Evolutionary conservation across 495 filamentous ascomycete genomes (phyloP).

Genomic region (Darksidea phi): DNA sequence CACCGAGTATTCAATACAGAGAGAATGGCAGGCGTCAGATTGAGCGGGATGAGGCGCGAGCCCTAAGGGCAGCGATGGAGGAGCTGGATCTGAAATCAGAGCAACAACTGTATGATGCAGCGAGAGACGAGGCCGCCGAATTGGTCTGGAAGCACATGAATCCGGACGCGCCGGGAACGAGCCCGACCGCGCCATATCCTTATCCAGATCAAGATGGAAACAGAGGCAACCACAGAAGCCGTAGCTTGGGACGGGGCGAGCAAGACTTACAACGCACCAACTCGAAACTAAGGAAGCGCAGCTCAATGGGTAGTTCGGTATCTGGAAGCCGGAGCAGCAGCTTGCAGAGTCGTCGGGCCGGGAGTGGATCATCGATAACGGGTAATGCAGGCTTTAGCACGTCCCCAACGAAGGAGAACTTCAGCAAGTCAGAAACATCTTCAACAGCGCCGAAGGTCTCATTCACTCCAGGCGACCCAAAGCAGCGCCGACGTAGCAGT

Average conservation of each 20-base stretch:
- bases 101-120: slow-evolving; percentile 65
- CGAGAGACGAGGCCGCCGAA: slow-evolving; percentile 82
- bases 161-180: slow-evolving; percentile 54
- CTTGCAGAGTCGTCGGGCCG: slow-evolving; percentile 28
- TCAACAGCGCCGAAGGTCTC: slow-evolving; percentile 11
- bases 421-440: slow-evolving; percentile 4
- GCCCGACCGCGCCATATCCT: slow-evolving; percentile 59
- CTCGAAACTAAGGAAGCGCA: slow-evolving; percentile 31
- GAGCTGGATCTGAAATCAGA: slow-evolving; percentile 76
- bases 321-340: slow-evolving; percentile 32
- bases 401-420: slow-evolving; percentile 11
- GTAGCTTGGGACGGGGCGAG: slow-evolving; percentile 55
- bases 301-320: slow-evolving; percentile 26
- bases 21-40: slow-evolving; percentile 79
- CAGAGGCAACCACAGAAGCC: slow-evolving; percentile 62
- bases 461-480: slow-evolving; percentile 31
- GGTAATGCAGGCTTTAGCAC: slow-evolving; percentile 18
- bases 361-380: slow-evolving; percentile 36
- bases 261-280: slow-evolving; percentile 39
- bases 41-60: slow-evolving; percentile 80
- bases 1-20: slow-evolving; percentile 59
- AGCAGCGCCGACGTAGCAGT: slow-evolving; percentile 39
- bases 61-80: slow-evolving; percentile 74
- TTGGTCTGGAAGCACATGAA: slow-evolving; percentile 83
- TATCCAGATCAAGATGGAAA: slow-evolving; percentile 62